Conservation (phyloP, 768 basidiomycete genomes). For the Mycena crocata region DNA sequence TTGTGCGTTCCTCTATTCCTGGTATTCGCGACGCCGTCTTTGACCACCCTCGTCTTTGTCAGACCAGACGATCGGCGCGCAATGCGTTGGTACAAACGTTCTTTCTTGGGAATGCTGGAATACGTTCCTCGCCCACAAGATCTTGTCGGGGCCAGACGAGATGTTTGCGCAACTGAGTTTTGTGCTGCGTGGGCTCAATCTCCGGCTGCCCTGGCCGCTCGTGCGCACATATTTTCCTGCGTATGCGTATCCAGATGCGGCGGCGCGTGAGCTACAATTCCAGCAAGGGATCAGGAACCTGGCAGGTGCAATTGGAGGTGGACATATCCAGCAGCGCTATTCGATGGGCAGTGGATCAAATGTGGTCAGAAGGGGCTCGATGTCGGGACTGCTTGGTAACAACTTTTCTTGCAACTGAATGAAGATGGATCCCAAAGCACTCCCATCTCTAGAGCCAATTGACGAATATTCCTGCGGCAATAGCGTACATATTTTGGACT, state of each 20-base stretch:
- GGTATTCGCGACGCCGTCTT: neutral
- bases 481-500: too few species aligned
- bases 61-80: constrained; percentile 30
- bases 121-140: constrained; percentile 35
- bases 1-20: constrained; percentile 20
- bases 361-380: constrained; percentile 5
- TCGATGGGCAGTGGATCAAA: neutral
- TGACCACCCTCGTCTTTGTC: neutral
- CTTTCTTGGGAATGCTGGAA: constrained; percentile 35
- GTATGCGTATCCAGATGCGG: constrained; percentile 32
- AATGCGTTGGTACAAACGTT: constrained; percentile 27
- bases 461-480: too few species aligned
- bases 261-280: constrained; percentile 33
- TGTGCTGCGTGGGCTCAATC: constrained; percentile 14
- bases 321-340: neutral
- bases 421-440: too few species aligned
- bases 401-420: constrained; percentile 23
- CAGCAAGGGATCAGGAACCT: constrained; percentile 27
- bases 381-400: constrained; percentile 19
- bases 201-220: constrained; percentile 31
- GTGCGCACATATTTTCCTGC: constrained; percentile 26
- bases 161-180: constrained; percentile 29
- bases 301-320: constrained; percentile 22
- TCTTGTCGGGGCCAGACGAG: constrained; percentile 24
- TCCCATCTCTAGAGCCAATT: too few species aligned